Percentiles rank a stretch among this genome's conserved stretches.
Conservation (phyloP, 2,329 filamentous ascomycete species). For the Fusarium graminum region DNA sequence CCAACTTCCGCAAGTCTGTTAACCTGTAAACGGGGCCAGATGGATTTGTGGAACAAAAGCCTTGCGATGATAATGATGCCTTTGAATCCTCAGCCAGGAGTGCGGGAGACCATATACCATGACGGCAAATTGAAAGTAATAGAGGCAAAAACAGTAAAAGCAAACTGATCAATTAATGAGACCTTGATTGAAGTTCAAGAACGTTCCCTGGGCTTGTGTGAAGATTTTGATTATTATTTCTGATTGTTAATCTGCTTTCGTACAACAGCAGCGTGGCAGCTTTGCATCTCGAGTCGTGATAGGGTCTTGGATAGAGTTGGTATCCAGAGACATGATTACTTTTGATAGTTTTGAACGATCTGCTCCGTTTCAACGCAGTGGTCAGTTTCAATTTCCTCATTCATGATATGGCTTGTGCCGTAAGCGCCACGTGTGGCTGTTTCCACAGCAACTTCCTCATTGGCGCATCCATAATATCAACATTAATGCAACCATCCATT, state of each 20-base stretch:
- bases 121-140: conserved; percentile 48
- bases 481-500: conserved; percentile 23
- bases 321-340: neutral
- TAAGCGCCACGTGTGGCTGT: conserved; percentile 42
- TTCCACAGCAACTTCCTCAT: conserved; percentile 43
- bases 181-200: conserved; percentile 41
- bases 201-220: neutral
- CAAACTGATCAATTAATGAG: conserved; percentile 43
- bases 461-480: conserved; percentile 26
- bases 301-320: neutral
- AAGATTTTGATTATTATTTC: neutral
- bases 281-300: neutral
- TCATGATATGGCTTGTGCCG: neutral
- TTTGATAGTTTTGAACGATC: neutral
- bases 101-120: conserved; percentile 46
- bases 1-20: conserved; percentile 91
- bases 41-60: conserved; percentile 28
- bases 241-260: neutral
- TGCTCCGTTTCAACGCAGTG: neutral
- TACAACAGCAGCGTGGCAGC: neutral
- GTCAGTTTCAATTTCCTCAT: neutral
- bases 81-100: conserved; percentile 42
- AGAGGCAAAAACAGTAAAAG: conserved; percentile 49
- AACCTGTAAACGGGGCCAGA: conserved; percentile 74
- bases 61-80: conserved; percentile 46